phyloP scores from a whole-genome alignment of 2,329 filamentous ascomycete species.

The Colletotrichum siamense region DNA sequence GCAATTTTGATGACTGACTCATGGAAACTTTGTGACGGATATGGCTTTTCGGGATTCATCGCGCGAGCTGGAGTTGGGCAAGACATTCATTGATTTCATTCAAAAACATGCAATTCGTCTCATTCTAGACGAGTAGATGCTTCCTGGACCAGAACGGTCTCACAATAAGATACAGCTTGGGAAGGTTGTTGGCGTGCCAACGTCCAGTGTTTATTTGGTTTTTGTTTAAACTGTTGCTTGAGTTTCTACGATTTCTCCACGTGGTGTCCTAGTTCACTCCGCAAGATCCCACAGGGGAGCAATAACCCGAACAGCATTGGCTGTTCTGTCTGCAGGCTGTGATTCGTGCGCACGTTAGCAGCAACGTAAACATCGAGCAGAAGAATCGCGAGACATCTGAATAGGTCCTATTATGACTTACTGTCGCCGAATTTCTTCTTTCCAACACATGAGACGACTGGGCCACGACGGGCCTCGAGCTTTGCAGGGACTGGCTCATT shows the following conservation, averaged over 20 bases:
- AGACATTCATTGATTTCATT: background rate
- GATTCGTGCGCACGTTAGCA: background rate
- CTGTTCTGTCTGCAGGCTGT: background rate
- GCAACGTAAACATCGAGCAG: too few relatives aligned
- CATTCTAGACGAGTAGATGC: background rate
- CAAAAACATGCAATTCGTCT: background rate
- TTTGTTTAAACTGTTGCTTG: too few relatives aligned
- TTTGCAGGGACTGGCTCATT: background rate
- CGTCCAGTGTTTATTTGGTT: background rate
- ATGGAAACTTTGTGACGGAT: background rate
- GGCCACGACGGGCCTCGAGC: background rate
- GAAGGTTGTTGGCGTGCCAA: background rate
- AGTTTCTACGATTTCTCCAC: too few relatives aligned
- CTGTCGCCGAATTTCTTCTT: background rate
- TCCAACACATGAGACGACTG: background rate
- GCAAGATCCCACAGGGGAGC: background rate
- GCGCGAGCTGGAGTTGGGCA: background rate
- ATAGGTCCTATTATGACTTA: rapidly evolving
- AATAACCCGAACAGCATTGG: background rate
- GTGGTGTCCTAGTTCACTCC: background rate
- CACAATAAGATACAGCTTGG: background rate
- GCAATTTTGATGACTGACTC: background rate
- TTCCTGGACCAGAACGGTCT: background rate
- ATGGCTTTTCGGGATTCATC: background rate
- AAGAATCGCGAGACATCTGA: too few relatives aligned